Evolutionary conservation across 139 green algal genomes (phyloP).

Genomic region (Chlamydomonas sp.): DNA sequence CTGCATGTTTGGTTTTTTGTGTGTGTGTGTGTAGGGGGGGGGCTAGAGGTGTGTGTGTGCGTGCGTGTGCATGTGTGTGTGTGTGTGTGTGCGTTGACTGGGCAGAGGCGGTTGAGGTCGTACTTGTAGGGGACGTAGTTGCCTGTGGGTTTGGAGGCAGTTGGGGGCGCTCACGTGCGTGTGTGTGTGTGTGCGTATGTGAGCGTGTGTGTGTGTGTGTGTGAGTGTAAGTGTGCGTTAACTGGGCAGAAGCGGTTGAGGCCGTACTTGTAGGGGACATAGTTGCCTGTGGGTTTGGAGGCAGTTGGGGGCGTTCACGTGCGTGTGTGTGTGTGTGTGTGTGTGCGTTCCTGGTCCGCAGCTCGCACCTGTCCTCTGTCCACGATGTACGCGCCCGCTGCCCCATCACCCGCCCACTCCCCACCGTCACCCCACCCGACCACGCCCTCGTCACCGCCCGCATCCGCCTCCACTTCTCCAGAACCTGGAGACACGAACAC

Average conservation of each 20-base stretch:
- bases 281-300: constrained; percentile 51
- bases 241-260: not conserved
- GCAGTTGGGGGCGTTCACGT: not conserved
- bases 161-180: not conserved
- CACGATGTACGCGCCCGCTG: too few relatives aligned
- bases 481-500: too few relatives aligned
- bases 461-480: too few relatives aligned
- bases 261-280: not conserved
- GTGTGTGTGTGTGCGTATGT: not conserved
- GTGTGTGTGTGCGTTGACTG: constrained; percentile 59
- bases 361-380: too few relatives aligned
- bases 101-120: constrained; percentile 60
- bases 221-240: not conserved
- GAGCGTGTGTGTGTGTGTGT: not conserved
- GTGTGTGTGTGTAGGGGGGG: too few relatives aligned
- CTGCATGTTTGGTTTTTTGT: too few relatives aligned
- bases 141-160: not conserved
- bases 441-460: too few relatives aligned
- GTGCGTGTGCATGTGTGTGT: constrained; percentile 1
- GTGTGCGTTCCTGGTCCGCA: too few relatives aligned
- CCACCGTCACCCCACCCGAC: too few relatives aligned
- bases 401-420: too few relatives aligned
- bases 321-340: not conserved
- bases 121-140: constrained; percentile 60
- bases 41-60: not conserved